Evolutionary conservation across 352 stramenopile genomes (phyloP).

Genomic region (Globisporangium cylindrosporum): DNA sequence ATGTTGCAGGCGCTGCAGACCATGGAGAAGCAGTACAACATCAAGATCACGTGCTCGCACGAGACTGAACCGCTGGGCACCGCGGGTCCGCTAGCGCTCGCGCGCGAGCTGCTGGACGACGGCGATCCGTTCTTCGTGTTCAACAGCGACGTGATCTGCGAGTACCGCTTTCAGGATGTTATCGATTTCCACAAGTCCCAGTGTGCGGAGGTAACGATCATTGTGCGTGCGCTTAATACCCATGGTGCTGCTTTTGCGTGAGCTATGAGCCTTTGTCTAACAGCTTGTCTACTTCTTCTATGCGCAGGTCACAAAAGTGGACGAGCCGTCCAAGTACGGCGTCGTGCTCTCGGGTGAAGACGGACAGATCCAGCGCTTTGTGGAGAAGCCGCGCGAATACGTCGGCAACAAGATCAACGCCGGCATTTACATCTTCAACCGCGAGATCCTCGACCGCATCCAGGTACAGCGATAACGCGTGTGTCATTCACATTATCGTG

Average conservation of each 20-base stretch:
- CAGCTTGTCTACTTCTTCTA: background rate
- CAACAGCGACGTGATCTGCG: constrained; percentile 89
- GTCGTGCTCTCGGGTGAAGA: constrained; percentile 77
- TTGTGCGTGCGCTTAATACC: constrained; percentile 26
- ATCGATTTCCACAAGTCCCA: constrained; percentile 79
- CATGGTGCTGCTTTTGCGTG: background rate
- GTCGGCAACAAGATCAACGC: constrained; percentile 91
- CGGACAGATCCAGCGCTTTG: constrained; percentile 86
- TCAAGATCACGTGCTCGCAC: constrained; percentile 89
- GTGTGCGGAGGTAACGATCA: constrained; percentile 77
- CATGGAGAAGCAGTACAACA: constrained; percentile 87
- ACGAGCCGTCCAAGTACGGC: constrained; percentile 89
- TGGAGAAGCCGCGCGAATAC: constrained; percentile 89
- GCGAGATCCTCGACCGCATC: constrained; percentile 85
- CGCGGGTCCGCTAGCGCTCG: constrained; percentile 76
- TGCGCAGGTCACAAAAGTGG: constrained; percentile 59
- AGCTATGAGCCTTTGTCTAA: background rate
- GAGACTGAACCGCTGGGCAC: constrained; percentile 84
- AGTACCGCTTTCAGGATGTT: constrained; percentile 77
- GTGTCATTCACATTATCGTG: background rate
- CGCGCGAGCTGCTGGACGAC: constrained; percentile 77
- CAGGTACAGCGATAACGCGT: constrained; percentile 23
- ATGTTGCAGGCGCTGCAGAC: constrained; percentile 78
- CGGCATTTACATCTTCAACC: constrained; percentile 90
- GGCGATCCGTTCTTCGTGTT: constrained; percentile 90